Evolutionary conservation across 1,139 yeast species (phyloP).

Genomic region (Ogataea hybrid): DNA sequence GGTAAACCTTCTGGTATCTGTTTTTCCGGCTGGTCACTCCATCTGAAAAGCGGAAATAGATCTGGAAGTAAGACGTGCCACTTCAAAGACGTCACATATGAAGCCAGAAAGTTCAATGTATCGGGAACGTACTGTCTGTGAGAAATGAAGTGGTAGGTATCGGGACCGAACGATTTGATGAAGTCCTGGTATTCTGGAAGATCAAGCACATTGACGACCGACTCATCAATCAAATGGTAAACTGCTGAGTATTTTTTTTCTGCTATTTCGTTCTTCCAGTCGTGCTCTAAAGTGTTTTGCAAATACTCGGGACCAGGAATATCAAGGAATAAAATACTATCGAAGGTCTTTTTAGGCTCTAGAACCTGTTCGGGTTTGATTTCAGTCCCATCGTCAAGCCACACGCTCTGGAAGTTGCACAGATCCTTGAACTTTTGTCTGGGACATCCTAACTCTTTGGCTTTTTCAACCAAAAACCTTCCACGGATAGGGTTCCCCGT

Average conservation of each 20-base stretch:
- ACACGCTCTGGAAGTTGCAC: conserved; percentile 58
- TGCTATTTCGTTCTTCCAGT: conserved; percentile 31
- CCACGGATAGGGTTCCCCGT: conserved; percentile 73
- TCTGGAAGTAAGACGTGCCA: conserved; percentile 53
- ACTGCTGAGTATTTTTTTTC: conserved; percentile 40
- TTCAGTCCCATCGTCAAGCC: conserved; percentile 54
- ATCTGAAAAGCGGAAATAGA: conserved; percentile 34
- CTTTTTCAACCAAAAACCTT: conserved; percentile 65
- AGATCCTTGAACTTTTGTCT: conserved; percentile 60
- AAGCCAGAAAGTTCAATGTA: conserved; percentile 53
- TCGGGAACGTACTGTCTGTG: conserved; percentile 66
- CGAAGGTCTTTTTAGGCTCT: conserved; percentile 56
- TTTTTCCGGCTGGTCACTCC: conserved; percentile 17
- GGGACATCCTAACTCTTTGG: conserved; percentile 65
- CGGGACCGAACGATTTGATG: conserved; percentile 43
- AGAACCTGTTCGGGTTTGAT: conserved; percentile 73
- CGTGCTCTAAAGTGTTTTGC: conserved; percentile 38
- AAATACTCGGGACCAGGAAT: conserved; percentile 61
- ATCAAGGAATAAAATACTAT: conserved; percentile 67
- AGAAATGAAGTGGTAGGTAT: conserved; percentile 63
- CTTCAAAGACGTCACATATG: conserved; percentile 53
- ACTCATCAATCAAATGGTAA: conserved; percentile 77
- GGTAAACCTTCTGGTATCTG: conserved; percentile 16
- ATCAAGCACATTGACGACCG: conserved; percentile 39
- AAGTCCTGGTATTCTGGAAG: conserved; percentile 46